Evolutionary conservation across 1,284 basidiomycete species (phyloP).

Genomic region (Agroathelia rolfsii): DNA sequence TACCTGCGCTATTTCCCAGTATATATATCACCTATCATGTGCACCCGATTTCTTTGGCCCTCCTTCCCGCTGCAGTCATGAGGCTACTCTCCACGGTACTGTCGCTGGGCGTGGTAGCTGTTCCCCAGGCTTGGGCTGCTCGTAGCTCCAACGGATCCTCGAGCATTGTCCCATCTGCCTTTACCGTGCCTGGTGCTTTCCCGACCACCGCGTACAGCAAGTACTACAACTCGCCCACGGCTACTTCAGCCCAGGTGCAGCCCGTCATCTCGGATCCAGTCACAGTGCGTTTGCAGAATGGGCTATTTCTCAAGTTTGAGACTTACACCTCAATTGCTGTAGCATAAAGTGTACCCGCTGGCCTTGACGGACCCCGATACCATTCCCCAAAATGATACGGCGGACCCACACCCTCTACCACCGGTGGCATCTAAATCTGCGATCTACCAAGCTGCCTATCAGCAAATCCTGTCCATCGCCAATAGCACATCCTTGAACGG

Average conservation of each 20-base stretch:
- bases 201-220: constrained; percentile 51
- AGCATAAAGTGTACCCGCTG: constrained; percentile 49
- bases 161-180: constrained; percentile 35
- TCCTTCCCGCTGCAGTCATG: too few relatives aligned
- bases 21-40: too few relatives aligned
- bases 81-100: too few relatives aligned
- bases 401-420: constrained; percentile 59
- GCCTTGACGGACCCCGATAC: constrained; percentile 47
- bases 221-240: constrained; percentile 67
- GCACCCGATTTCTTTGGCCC: too few relatives aligned
- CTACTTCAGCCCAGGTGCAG: constrained; percentile 56
- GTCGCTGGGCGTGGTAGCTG: too few relatives aligned
- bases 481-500: constrained; percentile 40
- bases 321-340: constrained; percentile 2
- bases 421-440: constrained; percentile 32
- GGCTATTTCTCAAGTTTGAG: constrained; percentile 1
- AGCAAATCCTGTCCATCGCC: constrained; percentile 43
- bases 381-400: constrained; percentile 48
- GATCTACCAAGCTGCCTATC: constrained; percentile 39
- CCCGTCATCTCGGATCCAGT: constrained; percentile 64
- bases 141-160: constrained; percentile 6
- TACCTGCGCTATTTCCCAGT: too few relatives aligned
- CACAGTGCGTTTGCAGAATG: constrained; percentile 27
- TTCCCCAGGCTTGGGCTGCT: too few relatives aligned
- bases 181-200: constrained; percentile 51